phyloP scores from a whole-genome alignment of 768 basidiomycete genomes.

The Brasilioporus rufonigricans region DNA sequence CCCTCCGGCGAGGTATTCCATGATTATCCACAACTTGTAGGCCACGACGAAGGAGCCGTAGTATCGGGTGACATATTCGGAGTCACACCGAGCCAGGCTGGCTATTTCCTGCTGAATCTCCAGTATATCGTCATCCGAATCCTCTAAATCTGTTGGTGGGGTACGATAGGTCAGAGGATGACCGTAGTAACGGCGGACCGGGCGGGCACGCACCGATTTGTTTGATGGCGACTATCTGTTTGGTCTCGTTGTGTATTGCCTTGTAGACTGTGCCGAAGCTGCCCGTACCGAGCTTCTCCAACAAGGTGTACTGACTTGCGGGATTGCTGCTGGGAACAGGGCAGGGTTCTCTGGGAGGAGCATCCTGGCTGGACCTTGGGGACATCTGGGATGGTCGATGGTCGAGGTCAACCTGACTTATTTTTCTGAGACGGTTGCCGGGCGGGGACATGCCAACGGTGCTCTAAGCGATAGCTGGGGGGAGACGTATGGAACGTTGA shows the following conservation, averaged over 20 bases:
- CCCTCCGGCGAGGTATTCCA: constrained; percentile 99
- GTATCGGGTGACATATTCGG: constrained; percentile 94
- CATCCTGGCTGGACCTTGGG: constrained; percentile 42
- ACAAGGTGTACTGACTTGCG: constrained; percentile 84
- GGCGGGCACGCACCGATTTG: constrained; percentile 75
- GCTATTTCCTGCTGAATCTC: constrained; percentile 99
- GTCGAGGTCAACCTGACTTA: constrained; percentile 36
- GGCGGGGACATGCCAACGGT: constrained; percentile 41
- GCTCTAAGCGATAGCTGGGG: constrained; percentile 21
- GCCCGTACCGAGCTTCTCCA: constrained; percentile 96
- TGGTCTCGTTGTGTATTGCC: constrained; percentile 91
- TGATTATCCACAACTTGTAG: constrained; percentile 98
- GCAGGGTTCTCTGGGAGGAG: constrained; percentile 50
- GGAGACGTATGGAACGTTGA: constrained; percentile 9
- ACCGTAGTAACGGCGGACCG: not conserved
- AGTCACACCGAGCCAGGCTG: constrained; percentile 92
- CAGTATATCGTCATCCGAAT: constrained; percentile 97
- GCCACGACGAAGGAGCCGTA: constrained; percentile 96
- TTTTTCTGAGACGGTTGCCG: constrained; percentile 38
- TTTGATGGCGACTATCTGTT: constrained; percentile 96
- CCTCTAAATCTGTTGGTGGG: constrained; percentile 77
- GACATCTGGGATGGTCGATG: constrained; percentile 44
- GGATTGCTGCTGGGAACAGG: constrained; percentile 78
- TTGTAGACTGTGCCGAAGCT: constrained; percentile 98
- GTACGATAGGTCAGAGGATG: constrained; percentile 1